phyloP scores from a whole-genome alignment of 441 rosid species.

The Mallotus repandus region DNA sequence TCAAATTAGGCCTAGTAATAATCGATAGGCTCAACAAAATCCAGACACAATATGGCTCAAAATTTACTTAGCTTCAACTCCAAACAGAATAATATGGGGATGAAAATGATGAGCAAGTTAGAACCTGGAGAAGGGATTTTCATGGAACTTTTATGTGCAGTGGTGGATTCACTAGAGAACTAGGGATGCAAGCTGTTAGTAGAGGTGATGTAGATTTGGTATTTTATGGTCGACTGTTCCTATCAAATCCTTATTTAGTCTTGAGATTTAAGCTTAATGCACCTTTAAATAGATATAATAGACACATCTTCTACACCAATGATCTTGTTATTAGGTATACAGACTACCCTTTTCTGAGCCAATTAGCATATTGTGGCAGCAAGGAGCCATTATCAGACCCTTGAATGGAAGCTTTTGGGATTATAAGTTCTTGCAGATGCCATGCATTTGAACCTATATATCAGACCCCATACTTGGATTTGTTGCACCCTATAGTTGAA shows the following conservation, averaged over 20 bases:
- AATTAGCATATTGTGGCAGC: neutral
- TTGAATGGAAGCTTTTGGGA: slow-evolving; percentile 25
- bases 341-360: slow-evolving; percentile 64
- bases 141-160: slow-evolving; percentile 73
- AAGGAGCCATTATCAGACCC: slow-evolving; percentile 43
- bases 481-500: too few species aligned
- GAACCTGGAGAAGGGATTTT: slow-evolving; percentile 50
- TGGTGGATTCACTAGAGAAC: slow-evolving; percentile 73
- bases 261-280: slow-evolving; percentile 55
- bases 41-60: slow-evolving; percentile 47
- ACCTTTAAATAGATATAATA: slow-evolving; percentile 55
- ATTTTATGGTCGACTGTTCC: slow-evolving; percentile 70
- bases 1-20: slow-evolving; percentile 68
- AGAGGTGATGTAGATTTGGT: slow-evolving; percentile 77
- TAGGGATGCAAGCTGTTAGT: slow-evolving; percentile 64
- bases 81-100: slow-evolving; percentile 63
- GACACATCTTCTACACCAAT: slow-evolving; percentile 74
- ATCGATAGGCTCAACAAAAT: slow-evolving; percentile 63
- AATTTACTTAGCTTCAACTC: slow-evolving; percentile 73
- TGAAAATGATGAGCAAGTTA: slow-evolving; percentile 68
- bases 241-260: slow-evolving; percentile 83
- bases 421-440: too few species aligned
- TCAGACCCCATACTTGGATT: too few species aligned
- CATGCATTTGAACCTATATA: too few species aligned
- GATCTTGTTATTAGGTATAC: slow-evolving; percentile 83